Base-by-base conservation (phyloP, 305 asterid genomes). In the Euphrasia arctica region DNA sequence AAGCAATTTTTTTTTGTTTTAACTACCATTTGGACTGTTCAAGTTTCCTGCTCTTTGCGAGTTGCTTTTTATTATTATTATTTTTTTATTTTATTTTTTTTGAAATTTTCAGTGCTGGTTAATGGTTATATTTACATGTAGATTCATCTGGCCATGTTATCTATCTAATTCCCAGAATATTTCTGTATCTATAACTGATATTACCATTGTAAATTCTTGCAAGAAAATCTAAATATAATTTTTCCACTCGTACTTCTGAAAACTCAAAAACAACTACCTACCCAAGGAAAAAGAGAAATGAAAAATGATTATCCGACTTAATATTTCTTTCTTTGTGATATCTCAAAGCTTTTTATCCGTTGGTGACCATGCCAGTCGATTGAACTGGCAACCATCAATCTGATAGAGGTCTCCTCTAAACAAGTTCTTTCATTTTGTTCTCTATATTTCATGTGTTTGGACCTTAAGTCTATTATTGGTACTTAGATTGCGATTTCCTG, bases 401-500 rank as follows among this genome's bases (percentile, higher is more conserved):
- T 18, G 27, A 63, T 59, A 49, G 25, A 62, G 28, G 18, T 43
- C 28, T 42, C 52, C 18, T 55, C 12, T 14, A 28, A 70, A 56
- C 45, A 45, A 27, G 42, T 59, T 59, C 1, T 34, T 5, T 34
- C 14, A 45, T 45, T 45, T 4, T 45, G 4, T n/a, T 45, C 51
- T 50, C 4, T 50, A 66, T 39, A 58, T 62, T 60, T 55, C 49
- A 22, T 67, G 34, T 54, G 54, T 0, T 60, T 57, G 22, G 60
- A 42, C 22, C 66, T 66, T 65, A 48, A 10, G 54, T 64, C 57
- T 54, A 52, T 64, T 42, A 45, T 51, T 58, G 50, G 50, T 71
- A 60, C 74, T 70, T 49, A 76, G 54, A 65, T 52, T 77, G 70
- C 72, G 64, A 65, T 70, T 69, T 77, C 27, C 73, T 63, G 74